Percentiles rank a stretch among this genome's conserved stretches.
phyloP scores from a whole-genome alignment of 495 filamentous ascomycete genomes.

The Saxophila tyrrhenica region DNA sequence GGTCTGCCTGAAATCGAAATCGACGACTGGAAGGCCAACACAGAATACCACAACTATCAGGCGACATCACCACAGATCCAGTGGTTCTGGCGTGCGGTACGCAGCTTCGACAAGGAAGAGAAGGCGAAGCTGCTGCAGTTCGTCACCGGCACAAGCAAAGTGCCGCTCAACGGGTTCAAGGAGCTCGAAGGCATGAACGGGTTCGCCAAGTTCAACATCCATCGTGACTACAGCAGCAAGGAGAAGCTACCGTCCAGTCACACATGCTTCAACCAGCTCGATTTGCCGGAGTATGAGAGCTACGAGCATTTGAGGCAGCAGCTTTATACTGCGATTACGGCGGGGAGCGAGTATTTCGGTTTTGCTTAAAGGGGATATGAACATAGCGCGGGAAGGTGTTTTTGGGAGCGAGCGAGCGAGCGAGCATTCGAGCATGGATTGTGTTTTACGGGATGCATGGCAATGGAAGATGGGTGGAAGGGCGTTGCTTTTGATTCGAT shows the following conservation, averaged over 20 bases:
- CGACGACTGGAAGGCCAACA: slow-evolving; percentile 98
- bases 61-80: slow-evolving; percentile 93
- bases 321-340: slow-evolving; percentile 85
- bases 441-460: neutral
- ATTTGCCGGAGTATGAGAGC: slow-evolving; percentile 95
- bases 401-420: neutral
- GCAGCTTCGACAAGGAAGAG: slow-evolving; percentile 98
- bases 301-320: slow-evolving; percentile 84
- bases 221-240: slow-evolving; percentile 96
- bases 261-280: slow-evolving; percentile 99
- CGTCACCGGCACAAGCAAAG: slow-evolving; percentile 96
- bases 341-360: slow-evolving; percentile 94
- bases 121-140: slow-evolving; percentile 96
- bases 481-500: neutral
- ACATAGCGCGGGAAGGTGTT: neutral
- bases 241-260: slow-evolving; percentile 92
- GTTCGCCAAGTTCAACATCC: slow-evolving; percentile 95
- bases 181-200: slow-evolving; percentile 99
- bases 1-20: slow-evolving; percentile 94
- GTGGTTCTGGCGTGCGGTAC: slow-evolving; percentile 98
- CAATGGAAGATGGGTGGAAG: neutral
- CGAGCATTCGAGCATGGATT: neutral
- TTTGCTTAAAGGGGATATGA: slow-evolving; percentile 55
- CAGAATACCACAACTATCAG: slow-evolving; percentile 96
- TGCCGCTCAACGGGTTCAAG: slow-evolving; percentile 97